Base-by-base conservation (phyloP, 2,329 filamentous ascomycete species). In the Fusarium denticulatum region DNA sequence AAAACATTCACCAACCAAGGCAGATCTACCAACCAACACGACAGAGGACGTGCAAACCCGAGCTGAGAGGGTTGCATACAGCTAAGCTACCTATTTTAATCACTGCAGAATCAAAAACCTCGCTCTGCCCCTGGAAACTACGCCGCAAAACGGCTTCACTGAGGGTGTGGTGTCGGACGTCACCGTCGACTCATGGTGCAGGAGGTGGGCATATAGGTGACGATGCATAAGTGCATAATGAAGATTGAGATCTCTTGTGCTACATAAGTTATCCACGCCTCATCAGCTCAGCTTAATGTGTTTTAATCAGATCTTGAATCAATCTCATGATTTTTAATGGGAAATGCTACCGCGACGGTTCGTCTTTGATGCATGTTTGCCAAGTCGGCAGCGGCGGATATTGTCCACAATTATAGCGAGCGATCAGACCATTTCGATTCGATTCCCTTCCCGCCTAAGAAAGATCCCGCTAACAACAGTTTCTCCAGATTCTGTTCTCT, bases 381-480 rank as follows among this genome's bases (percentile, higher is more conserved):
- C 71, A 74, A 74, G 72, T 66, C 68, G 72, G 68, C 57, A 73
- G 34, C 71, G 16, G 63, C 71, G 71, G 71, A 56, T 67, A 71
- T 34, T 56, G 42, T 39, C 65, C 65, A 55, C 50, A 36, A 37
- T 53, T 53, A 32, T 7, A 36, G 34, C 34, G 34, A 22, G 18
- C 32, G 42, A 40, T 68, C 65, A 68, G 61, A 28, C 61, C 55
- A 67, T 61, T 40, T 60, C 42, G 62, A 60, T 65, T 36, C 30
- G 22, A 40, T 47, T 49, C 30, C 30, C 58, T 47, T 45, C 47
- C 45, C 52, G 39, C 26, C 18, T 36, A 20, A 40, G 50, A 53
- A 32, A 55, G 45, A 43, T 50, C 32, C 45, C 42, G 39, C 59
- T 39, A 60, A 40, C 32, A 12, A 20, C n/a, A 7, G 26, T 16